Base-by-base conservation (phyloP, 1,284 basidiomycete species). In the Butyriboletus appendiculatus region DNA sequence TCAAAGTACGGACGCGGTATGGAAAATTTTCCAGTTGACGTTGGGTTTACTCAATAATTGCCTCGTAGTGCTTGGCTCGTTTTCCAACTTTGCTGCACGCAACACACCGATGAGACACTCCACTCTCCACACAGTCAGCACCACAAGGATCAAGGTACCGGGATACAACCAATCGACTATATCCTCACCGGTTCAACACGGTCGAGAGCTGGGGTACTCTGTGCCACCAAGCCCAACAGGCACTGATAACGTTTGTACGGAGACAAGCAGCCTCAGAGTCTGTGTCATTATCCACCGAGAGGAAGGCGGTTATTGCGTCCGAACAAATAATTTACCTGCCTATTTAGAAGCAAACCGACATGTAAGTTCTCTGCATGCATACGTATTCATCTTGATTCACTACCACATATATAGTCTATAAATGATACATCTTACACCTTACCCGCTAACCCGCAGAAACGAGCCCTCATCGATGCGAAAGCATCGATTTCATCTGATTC, bases 401-500 rank as follows among this genome's bases (percentile, higher is more conserved):
- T 37, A 6, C 34, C 32, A 14, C 35, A 37, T 41, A 41, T 40
- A 58, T 16, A 89, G 85, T 78, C 82, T 52, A 73, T 86, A 32
- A 71, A 76, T 15, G 73, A 77, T 45, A 73, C 77, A 7, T 75
- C 76, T 9, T 89, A 82, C 52, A 68, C 74, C 24, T 72, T 85
- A 5, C 85, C 85, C 0, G 77, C 76, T 8, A 82, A 86, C 57
- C 79, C 81, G 0, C 81, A 84, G 63, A 80, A 81, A 56, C 77
- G 86, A 26, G 73, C 81, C 3, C 75, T 85, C 45, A 87, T 93
- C 51, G 88, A 94, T 66, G 75, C 85, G 11, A 88, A 87, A 61
- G 88, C 91, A 1, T 90, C 92, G 62, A 91, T 98, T 61, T 95
- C 94, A 1, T 75, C 82, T 3, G 96, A 98, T 70, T 90, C 88